Conservation (phyloP, 768 basidiomycete genomes). For the Tremella mesenterica region DNA sequence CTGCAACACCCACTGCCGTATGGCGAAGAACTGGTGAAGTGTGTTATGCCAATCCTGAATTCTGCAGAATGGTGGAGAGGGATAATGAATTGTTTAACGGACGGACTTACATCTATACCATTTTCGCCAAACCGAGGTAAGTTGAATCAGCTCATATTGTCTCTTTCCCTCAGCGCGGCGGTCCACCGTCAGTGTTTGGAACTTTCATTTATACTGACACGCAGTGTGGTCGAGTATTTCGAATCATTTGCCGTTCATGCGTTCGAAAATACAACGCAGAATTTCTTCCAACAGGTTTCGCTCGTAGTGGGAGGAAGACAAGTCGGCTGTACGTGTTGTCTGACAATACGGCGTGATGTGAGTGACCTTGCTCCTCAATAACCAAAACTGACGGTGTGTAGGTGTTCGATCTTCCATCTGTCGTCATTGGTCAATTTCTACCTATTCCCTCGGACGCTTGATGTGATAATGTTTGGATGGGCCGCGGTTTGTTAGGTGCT, state of each 20-base stretch:
- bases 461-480: too few species aligned
- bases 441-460: conserved; percentile 13
- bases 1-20: conserved; percentile 91
- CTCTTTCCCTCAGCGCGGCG: background rate
- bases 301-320: conserved; percentile 54
- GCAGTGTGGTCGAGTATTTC: conserved; percentile 48
- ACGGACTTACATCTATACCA: conserved; percentile 55
- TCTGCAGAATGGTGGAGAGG: conserved; percentile 86
- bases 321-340: conserved; percentile 87
- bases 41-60: conserved; percentile 91
- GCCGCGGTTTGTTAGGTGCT: too few species aligned
- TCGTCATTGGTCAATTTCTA: conserved; percentile 37
- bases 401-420: conserved; percentile 36
- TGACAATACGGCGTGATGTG: conserved; percentile 78
- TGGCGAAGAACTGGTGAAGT: conserved; percentile 99
- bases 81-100: conserved; percentile 68
- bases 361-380: conserved; percentile 1
- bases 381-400: background rate
- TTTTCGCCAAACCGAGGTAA: conserved; percentile 90
- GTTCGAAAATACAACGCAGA: conserved; percentile 94
- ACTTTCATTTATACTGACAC: background rate
- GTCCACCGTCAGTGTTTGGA: background rate
- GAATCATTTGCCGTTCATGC: conserved; percentile 95
- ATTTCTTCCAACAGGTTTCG: conserved; percentile 86
- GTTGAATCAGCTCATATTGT: too few species aligned